phyloP scores from a whole-genome alignment of 1,139 yeast species.

The Meyerozyma guilliermondii region DNA sequence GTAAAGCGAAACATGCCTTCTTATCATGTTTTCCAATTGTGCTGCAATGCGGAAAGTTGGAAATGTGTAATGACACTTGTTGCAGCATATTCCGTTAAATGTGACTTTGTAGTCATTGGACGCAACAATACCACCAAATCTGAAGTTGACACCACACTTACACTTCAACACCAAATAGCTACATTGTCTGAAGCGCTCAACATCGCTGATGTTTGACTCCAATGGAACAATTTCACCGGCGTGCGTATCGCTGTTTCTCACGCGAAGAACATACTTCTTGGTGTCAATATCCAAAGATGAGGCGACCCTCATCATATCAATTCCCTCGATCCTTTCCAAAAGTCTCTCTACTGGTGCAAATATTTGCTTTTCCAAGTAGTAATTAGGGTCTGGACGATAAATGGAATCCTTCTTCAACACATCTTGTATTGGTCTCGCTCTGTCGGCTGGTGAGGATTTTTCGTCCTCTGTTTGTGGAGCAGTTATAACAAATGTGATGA shows the following conservation, averaged over 20 bases:
- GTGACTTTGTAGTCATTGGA: slow-evolving; percentile 57
- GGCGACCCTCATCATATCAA: slow-evolving; percentile 77
- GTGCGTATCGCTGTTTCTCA: slow-evolving; percentile 25
- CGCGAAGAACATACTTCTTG: slow-evolving; percentile 52
- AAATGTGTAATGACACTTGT: slow-evolving; percentile 50
- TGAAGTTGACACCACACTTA: slow-evolving; percentile 55
- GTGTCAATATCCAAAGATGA: slow-evolving; percentile 74
- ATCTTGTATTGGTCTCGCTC: slow-evolving; percentile 79
- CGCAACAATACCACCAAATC: slow-evolving; percentile 69
- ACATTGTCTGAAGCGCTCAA: slow-evolving; percentile 73
- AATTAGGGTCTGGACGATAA: slow-evolving; percentile 68
- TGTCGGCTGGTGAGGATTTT: slow-evolving; percentile 49
- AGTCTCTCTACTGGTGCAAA: slow-evolving; percentile 89
- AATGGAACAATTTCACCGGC: slow-evolving; percentile 60
- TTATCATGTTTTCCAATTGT: slow-evolving; percentile 68
- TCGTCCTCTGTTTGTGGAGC: slow-evolving; percentile 27
- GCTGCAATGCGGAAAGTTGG: slow-evolving; percentile 53
- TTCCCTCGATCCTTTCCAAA: slow-evolving; percentile 79
- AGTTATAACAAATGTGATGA: slow-evolving; percentile 80
- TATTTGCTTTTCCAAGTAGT: slow-evolving; percentile 82
- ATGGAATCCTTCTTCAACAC: slow-evolving; percentile 47
- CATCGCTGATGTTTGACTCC: slow-evolving; percentile 77
- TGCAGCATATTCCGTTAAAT: slow-evolving; percentile 69
- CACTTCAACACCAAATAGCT: slow-evolving; percentile 56
- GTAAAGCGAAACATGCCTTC: slow-evolving; percentile 67